These are phyloP conservation scores for Phaseolus coccineus DNA, from an alignment of 331 rosid genomes.

Conservation along the genomic window DNA sequence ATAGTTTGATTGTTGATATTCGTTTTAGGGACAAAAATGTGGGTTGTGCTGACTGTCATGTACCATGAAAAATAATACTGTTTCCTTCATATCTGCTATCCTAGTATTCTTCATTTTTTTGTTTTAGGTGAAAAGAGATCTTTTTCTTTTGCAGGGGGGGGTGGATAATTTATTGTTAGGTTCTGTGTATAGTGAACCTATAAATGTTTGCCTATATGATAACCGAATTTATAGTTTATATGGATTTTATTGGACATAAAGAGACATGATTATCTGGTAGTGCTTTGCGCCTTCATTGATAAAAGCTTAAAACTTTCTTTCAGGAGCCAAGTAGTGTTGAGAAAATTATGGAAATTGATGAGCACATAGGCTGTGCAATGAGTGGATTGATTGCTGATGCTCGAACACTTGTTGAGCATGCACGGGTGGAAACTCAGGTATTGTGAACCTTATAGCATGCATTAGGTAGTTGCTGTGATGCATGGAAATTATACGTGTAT, in stretches of 20 bases:
- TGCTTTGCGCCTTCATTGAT: neutral
- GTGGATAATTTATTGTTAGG: neutral
- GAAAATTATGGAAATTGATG: conserved; percentile 98
- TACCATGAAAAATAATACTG: neutral
- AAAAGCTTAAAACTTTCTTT: conserved; percentile 8
- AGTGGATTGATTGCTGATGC: conserved; percentile 99
- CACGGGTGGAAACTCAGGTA: conserved; percentile 97
- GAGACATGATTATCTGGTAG: neutral
- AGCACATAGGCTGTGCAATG: conserved; percentile 97
- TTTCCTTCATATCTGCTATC: neutral
- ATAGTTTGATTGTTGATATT: neutral
- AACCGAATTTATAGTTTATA: neutral
- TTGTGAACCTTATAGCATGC: neutral
- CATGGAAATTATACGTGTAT: too few species aligned
- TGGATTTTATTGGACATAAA: neutral
- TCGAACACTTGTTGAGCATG: conserved; percentile 98
- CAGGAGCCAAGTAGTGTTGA: conserved; percentile 99
- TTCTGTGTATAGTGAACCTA: neutral
- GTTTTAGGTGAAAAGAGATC: neutral
- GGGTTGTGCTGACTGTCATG: neutral
- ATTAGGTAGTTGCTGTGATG: neutral
- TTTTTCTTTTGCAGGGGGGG: neutral
- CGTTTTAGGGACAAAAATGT: neutral
- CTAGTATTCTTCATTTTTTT: neutral
- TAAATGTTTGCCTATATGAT: neutral